Evolutionary conservation across 2,329 filamentous ascomycete genomes (phyloP).

Genomic region (Colletotrichum cordylinicola): DNA sequence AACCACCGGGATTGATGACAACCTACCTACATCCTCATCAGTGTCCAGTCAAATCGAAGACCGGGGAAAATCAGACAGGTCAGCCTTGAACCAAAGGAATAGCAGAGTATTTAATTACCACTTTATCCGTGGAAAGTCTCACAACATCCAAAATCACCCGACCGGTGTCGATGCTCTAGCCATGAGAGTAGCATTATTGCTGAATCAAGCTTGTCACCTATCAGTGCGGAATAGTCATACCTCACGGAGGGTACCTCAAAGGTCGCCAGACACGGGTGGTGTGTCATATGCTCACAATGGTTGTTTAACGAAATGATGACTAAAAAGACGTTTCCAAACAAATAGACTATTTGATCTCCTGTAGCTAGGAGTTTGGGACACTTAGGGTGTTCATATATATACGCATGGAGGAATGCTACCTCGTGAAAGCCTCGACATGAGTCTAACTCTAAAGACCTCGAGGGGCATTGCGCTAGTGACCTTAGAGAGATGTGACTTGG

Average conservation of each 20-base stretch:
- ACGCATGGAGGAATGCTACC: not conserved
- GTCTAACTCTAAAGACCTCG: not conserved
- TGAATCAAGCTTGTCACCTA: not conserved
- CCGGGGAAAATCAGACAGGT: not conserved
- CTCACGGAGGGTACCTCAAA: not conserved
- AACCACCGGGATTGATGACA: not conserved
- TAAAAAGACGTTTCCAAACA: too few relatives aligned
- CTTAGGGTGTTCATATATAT: too few relatives aligned
- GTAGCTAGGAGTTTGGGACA: too few relatives aligned
- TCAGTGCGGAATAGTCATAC: too few relatives aligned
- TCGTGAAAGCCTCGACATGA: not conserved
- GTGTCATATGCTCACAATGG: too few relatives aligned
- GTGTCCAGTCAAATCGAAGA: not conserved
- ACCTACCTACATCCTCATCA: not conserved
- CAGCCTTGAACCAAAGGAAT: too few relatives aligned
- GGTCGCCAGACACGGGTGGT: too few relatives aligned
- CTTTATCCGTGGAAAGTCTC: not conserved
- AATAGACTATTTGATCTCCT: too few relatives aligned
- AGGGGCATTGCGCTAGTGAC: too few relatives aligned
- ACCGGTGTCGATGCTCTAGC: rapidly evolving
- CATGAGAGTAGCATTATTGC: rapidly evolving
- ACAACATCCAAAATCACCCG: not conserved
- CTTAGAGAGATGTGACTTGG: not conserved
- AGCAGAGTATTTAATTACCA: not conserved
- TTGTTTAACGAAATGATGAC: too few relatives aligned